Conservation (phyloP, 768 basidiomycete species). For the Phylloporus rhodoxanthus region DNA sequence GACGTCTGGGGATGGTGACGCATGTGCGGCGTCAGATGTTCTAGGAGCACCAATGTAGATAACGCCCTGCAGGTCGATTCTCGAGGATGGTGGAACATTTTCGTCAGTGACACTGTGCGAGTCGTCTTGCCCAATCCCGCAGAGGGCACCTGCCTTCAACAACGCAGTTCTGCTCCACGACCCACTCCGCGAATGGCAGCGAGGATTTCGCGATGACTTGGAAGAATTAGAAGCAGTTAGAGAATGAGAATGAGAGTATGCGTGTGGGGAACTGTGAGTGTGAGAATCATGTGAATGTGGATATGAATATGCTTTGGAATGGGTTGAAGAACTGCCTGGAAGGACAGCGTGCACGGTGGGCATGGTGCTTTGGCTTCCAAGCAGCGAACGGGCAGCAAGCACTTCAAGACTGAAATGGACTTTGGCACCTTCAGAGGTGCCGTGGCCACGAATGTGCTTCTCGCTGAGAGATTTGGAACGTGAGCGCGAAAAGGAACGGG, state of each 20-base stretch:
- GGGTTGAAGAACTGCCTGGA: conserved; percentile 13
- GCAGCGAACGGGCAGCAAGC: conserved; percentile 58
- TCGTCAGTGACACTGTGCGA: conserved; percentile 21
- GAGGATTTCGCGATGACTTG: conserved; percentile 25
- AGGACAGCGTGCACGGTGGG: conserved; percentile 33
- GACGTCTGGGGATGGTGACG: conserved; percentile 30
- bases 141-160: conserved; percentile 30
- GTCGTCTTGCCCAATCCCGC: conserved; percentile 22
- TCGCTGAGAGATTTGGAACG: conserved; percentile 35
- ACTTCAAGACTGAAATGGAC: conserved; percentile 40
- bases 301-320: conserved; percentile 27
- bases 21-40: conserved; percentile 3
- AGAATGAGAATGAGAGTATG: conserved; percentile 35
- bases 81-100: conserved; percentile 19
- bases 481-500: conserved; percentile 56
- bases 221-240: conserved; percentile 30
- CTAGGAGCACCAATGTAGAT: conserved; percentile 4
- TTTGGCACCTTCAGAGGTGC: conserved; percentile 21
- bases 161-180: conserved; percentile 37
- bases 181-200: conserved; percentile 32
- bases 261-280: conserved; percentile 22
- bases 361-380: conserved; percentile 57
- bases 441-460: conserved; percentile 14
- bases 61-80: conserved; percentile 21
- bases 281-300: conserved; percentile 23